phyloP scores from a whole-genome alignment of 345 rosid genomes.

The Aethionema arabicum region DNA sequence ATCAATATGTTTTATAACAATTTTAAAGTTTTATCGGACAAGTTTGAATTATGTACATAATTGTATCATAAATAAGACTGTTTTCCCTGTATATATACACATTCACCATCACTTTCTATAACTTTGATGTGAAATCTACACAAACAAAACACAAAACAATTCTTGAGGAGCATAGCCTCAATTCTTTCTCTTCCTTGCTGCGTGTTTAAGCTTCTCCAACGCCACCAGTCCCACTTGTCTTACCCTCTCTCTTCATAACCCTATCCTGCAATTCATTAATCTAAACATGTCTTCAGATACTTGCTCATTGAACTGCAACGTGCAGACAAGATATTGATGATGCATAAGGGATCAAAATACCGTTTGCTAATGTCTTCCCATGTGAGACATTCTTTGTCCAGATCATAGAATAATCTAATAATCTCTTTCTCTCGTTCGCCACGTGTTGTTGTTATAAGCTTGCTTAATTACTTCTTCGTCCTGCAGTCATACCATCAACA shows the following conservation, averaged over 20 bases:
- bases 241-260: conserved; percentile 91
- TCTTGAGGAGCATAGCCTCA: conserved; percentile 80
- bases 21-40: too few relatives aligned
- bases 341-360: conserved; percentile 38
- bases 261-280: conserved; percentile 52
- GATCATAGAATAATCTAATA: conserved; percentile 76
- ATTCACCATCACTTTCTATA: conserved; percentile 40
- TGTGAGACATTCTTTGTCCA: conserved; percentile 78
- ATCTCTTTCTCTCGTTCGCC: conserved; percentile 77
- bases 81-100: conserved; percentile 52
- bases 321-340: not conserved
- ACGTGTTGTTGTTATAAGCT: conserved; percentile 56
- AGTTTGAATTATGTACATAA: too few relatives aligned
- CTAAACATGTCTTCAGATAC: not conserved
- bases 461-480: conserved; percentile 89
- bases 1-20: too few relatives aligned
- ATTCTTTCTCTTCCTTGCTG: conserved; percentile 77
- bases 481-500: conserved; percentile 42
- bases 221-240: conserved; percentile 93
- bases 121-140: conserved; percentile 26
- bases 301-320: too few relatives aligned
- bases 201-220: conserved; percentile 83
- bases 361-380: conserved; percentile 98
- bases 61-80: not conserved
- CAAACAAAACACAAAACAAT: conserved; percentile 41